These are phyloP conservation scores for Parafenestella ontariensis DNA, from an alignment of 2,329 filamentous ascomycete species.

Conservation along the genomic window DNA sequence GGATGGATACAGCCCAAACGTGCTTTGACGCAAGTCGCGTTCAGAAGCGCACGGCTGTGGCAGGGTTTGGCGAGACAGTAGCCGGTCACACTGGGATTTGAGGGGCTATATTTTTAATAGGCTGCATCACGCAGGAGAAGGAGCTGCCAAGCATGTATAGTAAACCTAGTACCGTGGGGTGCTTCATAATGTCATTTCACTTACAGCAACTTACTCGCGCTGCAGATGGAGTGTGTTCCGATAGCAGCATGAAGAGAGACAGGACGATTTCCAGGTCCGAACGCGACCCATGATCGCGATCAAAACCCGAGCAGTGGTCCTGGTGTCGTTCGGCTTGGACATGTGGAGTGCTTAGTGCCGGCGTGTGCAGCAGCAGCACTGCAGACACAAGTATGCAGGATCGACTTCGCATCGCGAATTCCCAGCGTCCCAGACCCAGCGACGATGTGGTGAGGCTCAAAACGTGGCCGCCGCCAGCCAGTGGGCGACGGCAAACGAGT, in stretches of 20 bases:
- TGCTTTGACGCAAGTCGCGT: conserved; percentile 38
- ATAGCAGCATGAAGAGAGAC: conserved; percentile 3
- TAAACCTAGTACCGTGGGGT: conserved; percentile 36
- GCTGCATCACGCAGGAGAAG: conserved; percentile 40
- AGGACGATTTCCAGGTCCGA: not conserved
- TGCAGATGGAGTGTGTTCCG: conserved; percentile 20
- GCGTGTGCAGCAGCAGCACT: not conserved
- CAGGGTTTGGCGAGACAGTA: conserved; percentile 41
- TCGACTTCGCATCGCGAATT: not conserved
- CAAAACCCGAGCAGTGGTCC: conserved; percentile 3
- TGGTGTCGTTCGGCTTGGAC: conserved; percentile 18
- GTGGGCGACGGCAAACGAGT: conserved; percentile 16
- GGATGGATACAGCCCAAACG: conserved; percentile 34
- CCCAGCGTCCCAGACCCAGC: not conserved
- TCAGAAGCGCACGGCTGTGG: conserved; percentile 25
- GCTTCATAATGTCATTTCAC: conserved; percentile 29
- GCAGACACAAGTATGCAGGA: not conserved
- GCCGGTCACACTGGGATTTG: conserved; percentile 21
- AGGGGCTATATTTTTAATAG: conserved; percentile 29
- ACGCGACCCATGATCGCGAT: conserved; percentile 4
- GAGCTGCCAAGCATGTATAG: conserved; percentile 28
- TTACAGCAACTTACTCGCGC: conserved; percentile 25
- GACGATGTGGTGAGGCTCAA: conserved; percentile 33
- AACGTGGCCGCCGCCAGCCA: conserved; percentile 41
- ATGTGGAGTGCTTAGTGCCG: not conserved